A percentile compares a stretch with the other conserved stretches of the same genome.
These are phyloP conservation scores for Amanita brunnescens DNA, from an alignment of 768 basidiomycete genomes.

Conservation along the genomic window DNA sequence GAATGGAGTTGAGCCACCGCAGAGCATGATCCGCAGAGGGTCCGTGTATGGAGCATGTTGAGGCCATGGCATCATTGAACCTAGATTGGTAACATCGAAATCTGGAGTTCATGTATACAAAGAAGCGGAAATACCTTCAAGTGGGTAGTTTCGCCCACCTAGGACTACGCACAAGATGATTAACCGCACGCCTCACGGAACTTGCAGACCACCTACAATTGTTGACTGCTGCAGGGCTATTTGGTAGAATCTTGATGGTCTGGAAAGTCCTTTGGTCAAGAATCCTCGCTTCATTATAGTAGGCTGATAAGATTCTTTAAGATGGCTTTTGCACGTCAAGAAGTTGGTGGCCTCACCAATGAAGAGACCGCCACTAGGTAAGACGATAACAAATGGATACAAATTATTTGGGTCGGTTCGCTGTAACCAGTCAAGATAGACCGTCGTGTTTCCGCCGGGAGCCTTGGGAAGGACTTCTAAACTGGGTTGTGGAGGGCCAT, in stretches of 20 bases:
- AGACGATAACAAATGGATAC: conserved; percentile 68
- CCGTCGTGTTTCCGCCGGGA: conserved; percentile 48
- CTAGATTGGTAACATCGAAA: conserved; percentile 7
- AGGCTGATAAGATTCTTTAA: conserved; percentile 31
- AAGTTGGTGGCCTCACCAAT: conserved; percentile 35
- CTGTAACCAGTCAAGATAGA: conserved; percentile 56
- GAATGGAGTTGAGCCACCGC: conserved; percentile 65
- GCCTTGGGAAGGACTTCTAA: conserved; percentile 67
- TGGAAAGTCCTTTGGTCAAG: conserved; percentile 57
- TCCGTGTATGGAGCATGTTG: conserved; percentile 67
- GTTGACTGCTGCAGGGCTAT: conserved; percentile 67
- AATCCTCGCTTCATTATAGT: conserved; percentile 77
- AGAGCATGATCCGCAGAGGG: conserved; percentile 59
- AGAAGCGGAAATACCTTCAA: conserved; percentile 35
- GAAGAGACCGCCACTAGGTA: conserved; percentile 64
- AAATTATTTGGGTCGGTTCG: conserved; percentile 76
- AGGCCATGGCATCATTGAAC: conserved; percentile 61
- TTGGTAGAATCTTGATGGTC: conserved; percentile 53
- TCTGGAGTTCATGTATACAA: not conserved
- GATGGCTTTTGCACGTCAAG: not conserved
- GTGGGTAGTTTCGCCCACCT: conserved; percentile 71
- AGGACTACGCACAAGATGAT: conserved; percentile 28
- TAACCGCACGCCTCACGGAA: not conserved
- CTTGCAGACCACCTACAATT: conserved; percentile 31
- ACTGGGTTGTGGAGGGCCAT: conserved; percentile 55